phyloP scores from a whole-genome alignment of 2,329 filamentous ascomycete genomes.

The Zasmidium angulare region DNA sequence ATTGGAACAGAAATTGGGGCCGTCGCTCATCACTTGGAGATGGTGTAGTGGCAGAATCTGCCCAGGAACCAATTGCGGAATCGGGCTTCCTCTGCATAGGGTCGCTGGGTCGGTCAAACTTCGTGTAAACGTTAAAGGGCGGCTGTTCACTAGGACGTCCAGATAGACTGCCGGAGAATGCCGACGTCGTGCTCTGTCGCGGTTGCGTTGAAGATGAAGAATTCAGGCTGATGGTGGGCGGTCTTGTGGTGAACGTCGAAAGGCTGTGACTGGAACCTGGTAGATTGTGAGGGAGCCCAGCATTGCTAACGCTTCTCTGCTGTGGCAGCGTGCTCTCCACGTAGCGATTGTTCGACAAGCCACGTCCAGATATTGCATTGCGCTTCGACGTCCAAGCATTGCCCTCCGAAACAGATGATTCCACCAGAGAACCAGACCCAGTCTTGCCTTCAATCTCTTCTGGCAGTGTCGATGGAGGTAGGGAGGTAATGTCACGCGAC shows the following conservation, averaged over 20 bases:
- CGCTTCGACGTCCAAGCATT: conserved; percentile 53
- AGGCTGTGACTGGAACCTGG: conserved; percentile 31
- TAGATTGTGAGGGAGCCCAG: conserved; percentile 36
- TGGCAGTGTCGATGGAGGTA: conserved; percentile 24
- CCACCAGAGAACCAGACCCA: conserved; percentile 68
- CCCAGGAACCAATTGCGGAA: conserved; percentile 25
- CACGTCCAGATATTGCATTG: conserved; percentile 20
- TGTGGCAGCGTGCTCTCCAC: conserved; percentile 40
- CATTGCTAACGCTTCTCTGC: conserved; percentile 39
- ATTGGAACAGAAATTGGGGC: conserved; percentile 42
- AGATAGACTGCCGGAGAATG: conserved; percentile 22
- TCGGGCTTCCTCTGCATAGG: conserved; percentile 29
- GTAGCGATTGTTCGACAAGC: conserved; percentile 33
- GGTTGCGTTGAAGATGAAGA: conserved; percentile 13
- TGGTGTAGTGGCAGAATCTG: conserved; percentile 29
- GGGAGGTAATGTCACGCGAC: conserved; percentile 23
- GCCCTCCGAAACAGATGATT: conserved; percentile 66
- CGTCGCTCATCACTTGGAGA: conserved; percentile 46
- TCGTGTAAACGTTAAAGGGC: conserved; percentile 35
- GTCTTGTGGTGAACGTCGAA: conserved; percentile 21
- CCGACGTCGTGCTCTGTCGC: conserved; percentile 23
- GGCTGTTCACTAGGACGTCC: conserved; percentile 26
- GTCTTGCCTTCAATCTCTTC: conserved; percentile 56
- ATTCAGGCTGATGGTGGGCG: conserved; percentile 28
- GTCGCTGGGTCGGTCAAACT: conserved; percentile 32